Evolutionary conservation across 2,329 filamentous ascomycete species (phyloP).

Genomic region (Emergomyces orientalis): DNA sequence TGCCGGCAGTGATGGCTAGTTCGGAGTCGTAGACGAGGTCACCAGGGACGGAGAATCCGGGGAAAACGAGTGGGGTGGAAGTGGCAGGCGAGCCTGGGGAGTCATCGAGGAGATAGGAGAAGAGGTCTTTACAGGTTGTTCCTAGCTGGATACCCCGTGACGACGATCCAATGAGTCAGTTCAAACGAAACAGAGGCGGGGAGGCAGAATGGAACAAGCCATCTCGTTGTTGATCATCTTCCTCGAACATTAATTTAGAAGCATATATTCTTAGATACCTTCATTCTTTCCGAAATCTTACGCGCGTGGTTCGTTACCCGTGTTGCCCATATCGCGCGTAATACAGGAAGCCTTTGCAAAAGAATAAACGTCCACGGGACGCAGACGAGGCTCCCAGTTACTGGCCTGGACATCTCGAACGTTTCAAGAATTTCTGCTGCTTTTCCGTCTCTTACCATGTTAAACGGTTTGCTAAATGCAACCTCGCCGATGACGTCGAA

Average conservation of each 20-base stretch:
- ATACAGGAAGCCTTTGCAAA: slow-evolving; percentile 16
- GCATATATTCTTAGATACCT: slow-evolving; percentile 10
- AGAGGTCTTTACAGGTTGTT: slow-evolving; percentile 7
- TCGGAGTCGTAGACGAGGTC: slow-evolving; percentile 10
- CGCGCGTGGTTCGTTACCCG: slow-evolving; percentile 16
- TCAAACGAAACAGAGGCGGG: neutral
- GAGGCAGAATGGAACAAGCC: neutral
- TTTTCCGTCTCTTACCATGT: slow-evolving; percentile 23
- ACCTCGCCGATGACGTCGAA: slow-evolving; percentile 32
- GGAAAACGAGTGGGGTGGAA: neutral
- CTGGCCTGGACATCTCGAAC: slow-evolving; percentile 16
- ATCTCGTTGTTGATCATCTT: neutral
- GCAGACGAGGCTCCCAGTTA: slow-evolving; percentile 16
- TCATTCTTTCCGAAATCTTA: slow-evolving; percentile 12
- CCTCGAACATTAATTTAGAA: too few relatives aligned
- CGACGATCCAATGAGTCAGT: neutral
- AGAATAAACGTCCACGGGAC: slow-evolving; percentile 20
- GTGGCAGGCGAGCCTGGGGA: neutral
- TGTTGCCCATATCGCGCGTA: slow-evolving; percentile 12
- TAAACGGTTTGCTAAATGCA: slow-evolving; percentile 29
- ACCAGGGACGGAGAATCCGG: neutral
- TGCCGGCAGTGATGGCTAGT: slow-evolving; percentile 16
- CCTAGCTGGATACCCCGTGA: slow-evolving; percentile 1
- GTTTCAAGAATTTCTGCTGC: slow-evolving; percentile 18
- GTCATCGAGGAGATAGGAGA: slow-evolving; percentile 8